These are phyloP conservation scores for Cryptococcus jaspeensis DNA, from an alignment of 1,284 basidiomycete genomes.

Conservation along the genomic window DNA sequence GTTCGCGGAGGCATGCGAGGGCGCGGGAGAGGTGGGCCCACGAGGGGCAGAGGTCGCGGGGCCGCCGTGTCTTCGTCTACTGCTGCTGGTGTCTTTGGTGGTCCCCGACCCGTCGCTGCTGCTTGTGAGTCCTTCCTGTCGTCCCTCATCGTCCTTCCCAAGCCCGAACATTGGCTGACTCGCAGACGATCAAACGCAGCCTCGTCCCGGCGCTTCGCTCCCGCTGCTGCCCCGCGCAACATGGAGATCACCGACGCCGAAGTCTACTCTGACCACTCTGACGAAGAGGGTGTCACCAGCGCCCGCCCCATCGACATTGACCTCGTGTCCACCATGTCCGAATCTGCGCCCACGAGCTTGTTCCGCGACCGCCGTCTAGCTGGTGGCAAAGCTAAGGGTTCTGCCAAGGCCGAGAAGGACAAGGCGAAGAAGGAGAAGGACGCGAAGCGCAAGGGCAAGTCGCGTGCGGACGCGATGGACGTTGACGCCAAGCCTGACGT, in stretches of 20 bases:
- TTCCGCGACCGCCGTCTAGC: slow-evolving; percentile 53
- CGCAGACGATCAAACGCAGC: slow-evolving; percentile 3
- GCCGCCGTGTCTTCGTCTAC: slow-evolving; percentile 52
- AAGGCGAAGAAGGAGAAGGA: slow-evolving; percentile 22
- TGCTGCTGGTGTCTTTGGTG: slow-evolving; percentile 53
- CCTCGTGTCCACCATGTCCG: slow-evolving; percentile 74
- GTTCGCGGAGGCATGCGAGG: slow-evolving; percentile 22
- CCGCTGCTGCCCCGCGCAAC: slow-evolving; percentile 56
- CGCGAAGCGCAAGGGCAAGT: slow-evolving; percentile 21
- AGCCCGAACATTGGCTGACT: not conserved
- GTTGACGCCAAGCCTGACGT: not conserved
- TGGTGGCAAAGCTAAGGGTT: slow-evolving; percentile 39
- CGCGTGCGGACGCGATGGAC: slow-evolving; percentile 8
- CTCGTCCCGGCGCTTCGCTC: slow-evolving; percentile 43
- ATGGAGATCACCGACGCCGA: slow-evolving; percentile 54
- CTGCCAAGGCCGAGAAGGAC: slow-evolving; percentile 45
- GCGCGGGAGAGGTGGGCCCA: slow-evolving; percentile 19
- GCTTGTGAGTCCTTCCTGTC: slow-evolving; percentile 22
- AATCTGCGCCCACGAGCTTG: slow-evolving; percentile 81
- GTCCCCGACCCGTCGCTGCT: slow-evolving; percentile 27
- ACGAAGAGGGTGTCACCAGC: slow-evolving; percentile 68
- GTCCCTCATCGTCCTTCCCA: not conserved
- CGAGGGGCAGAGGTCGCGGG: slow-evolving; percentile 51
- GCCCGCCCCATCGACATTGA: slow-evolving; percentile 72
- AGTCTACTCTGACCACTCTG: slow-evolving; percentile 85